Percentiles rank a stretch among this genome's conserved stretches.
phyloP scores from a whole-genome alignment of 345 rosid species.

The Microthlaspi erraticum region DNA sequence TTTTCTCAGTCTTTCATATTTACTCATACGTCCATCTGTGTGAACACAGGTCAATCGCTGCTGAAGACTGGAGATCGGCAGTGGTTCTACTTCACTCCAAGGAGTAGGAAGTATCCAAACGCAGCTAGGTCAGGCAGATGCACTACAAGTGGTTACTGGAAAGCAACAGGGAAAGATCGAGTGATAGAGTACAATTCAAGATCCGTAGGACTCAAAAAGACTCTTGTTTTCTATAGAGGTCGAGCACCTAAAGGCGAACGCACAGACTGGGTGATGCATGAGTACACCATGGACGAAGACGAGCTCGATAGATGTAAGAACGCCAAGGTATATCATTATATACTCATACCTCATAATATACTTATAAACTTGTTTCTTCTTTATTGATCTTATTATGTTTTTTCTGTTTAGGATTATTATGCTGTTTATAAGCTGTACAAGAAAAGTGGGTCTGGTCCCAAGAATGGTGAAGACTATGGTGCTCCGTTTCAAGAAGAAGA shows the following conservation, averaged over 20 bases:
- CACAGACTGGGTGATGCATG: constrained; percentile 97
- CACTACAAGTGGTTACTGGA: constrained; percentile 85
- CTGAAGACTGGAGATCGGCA: constrained; percentile 84
- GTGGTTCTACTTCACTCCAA: constrained; percentile 86
- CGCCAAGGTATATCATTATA: constrained; percentile 48
- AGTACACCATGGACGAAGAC: constrained; percentile 76
- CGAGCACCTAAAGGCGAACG: constrained; percentile 79
- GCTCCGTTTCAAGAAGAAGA: constrained; percentile 90
- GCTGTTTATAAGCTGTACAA: constrained; percentile 82
- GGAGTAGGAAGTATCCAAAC: constrained; percentile 89
- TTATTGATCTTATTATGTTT: background rate
- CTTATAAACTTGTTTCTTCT: too few species aligned
- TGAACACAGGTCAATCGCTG: constrained; percentile 51
- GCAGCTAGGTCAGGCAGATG: constrained; percentile 79
- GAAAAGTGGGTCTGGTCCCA: constrained; percentile 93
- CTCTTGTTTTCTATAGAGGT: constrained; percentile 77
- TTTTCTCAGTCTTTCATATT: background rate
- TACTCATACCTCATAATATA: background rate
- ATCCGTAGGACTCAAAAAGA: constrained; percentile 76
- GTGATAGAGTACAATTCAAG: constrained; percentile 56
- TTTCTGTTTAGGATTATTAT: constrained; percentile 67
- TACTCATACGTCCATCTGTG: background rate
- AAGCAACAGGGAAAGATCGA: constrained; percentile 86
- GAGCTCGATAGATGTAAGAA: constrained; percentile 75
- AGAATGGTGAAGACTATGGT: constrained; percentile 91